These are phyloP conservation scores for Heterobasidion annosum DNA, from an alignment of 1,284 basidiomycete species.

Conservation along the genomic window DNA sequence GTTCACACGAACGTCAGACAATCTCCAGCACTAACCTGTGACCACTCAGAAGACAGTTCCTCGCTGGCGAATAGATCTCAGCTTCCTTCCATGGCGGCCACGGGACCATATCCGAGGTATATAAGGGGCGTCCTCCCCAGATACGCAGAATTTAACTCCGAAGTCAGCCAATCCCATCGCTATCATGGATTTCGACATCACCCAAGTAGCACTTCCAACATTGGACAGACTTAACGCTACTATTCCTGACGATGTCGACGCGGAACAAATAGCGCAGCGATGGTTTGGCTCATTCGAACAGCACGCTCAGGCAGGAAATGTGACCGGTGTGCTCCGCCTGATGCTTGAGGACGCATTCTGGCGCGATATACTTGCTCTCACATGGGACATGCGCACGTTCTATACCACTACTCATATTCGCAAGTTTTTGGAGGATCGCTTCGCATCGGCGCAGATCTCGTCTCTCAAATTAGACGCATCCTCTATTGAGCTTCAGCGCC, in stretches of 20 bases:
- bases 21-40: no score
- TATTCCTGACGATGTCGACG: slow-evolving; percentile 23
- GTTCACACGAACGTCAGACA: no score
- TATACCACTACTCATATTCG: slow-evolving; percentile 30
- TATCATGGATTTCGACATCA: neutral
- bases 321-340: slow-evolving; percentile 25
- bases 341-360: slow-evolving; percentile 40
- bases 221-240: slow-evolving; percentile 31
- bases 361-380: slow-evolving; percentile 54
- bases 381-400: slow-evolving; percentile 62
- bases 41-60: no score
- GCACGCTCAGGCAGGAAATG: slow-evolving; percentile 24
- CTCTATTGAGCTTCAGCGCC: slow-evolving; percentile 27
- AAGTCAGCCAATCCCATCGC: no score
- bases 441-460: slow-evolving; percentile 25
- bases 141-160: no score
- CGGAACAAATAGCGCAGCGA: slow-evolving; percentile 24
- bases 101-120: no score
- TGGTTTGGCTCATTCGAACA: slow-evolving; percentile 39
- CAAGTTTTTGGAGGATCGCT: slow-evolving; percentile 36
- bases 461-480: slow-evolving; percentile 28
- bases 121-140: no score
- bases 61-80: no score
- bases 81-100: no score
- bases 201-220: slow-evolving; percentile 27